Base-by-base conservation (phyloP, 2,329 filamentous ascomycete species). In the Alternaria triticimaculans region DNA sequence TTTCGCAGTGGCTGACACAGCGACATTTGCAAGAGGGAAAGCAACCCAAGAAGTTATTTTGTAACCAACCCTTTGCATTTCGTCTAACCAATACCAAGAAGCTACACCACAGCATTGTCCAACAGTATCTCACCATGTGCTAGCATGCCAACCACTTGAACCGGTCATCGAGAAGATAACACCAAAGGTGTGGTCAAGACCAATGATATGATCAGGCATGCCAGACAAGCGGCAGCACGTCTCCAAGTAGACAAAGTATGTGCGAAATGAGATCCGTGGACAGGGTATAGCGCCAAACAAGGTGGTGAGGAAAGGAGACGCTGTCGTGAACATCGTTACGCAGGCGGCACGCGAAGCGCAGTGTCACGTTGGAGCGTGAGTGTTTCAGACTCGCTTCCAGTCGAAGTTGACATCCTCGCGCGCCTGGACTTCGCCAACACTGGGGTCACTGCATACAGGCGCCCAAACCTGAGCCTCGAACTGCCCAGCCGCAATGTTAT, bases 381-480 rank as follows among this genome's bases (percentile, higher is more conserved):
- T 25, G 23, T 54, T 50, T 62, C 49, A 64, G 10, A 43, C 51
- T 26, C 23, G 26, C 41, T 58, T 50, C 72, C 71, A 74, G 54
- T 72, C 53, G 60, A 70, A 74, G 28, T 62, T 28, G 33, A 66
- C 46, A 4, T 69, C 57, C 23, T 60, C 59, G 23, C 71, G 71
- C 55, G 62, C 63, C n/a, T 60, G 46, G 6, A 63, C 68, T 48
- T 74, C 69, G 10, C 26, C 55, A 49, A 54, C 51, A 12, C 61
- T 54, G 14, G 76, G 77, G 21, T 76, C 69, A 8, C 62, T 44
- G 61, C 77, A 78, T 26, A 77, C 67, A 0, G 73, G 76, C 2
- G 67, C 71, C 73, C 73, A 79, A 26, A 79, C 76, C 48, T 79
- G 75, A 53, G 69, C 56, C 58, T 67, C 55, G 63, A 77, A 78